Evolutionary conservation across 176 grass and related monocot genomes (phyloP), one percentile per base, ranked within the genome.

Genomic region (Oryza punctata): DNA sequence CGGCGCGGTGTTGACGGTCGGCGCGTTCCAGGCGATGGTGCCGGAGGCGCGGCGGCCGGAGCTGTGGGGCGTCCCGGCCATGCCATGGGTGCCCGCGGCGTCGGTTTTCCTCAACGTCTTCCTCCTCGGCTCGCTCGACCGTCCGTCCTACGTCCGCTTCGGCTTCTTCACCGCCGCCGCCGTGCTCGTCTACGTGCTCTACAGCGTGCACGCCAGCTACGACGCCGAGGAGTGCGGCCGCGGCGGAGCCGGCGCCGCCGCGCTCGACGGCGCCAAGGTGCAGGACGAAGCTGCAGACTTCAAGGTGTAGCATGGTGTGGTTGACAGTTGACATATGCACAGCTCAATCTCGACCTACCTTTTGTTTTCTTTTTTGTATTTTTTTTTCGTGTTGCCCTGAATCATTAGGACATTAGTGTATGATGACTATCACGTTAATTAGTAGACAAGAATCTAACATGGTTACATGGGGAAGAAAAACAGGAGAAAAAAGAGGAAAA

Each of bases 71-170:
- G 93, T 96, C 33, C 96, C 96, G 18, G 74, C 87, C 40, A 99
- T 99, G 96, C 96, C 96, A 3, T 99, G 96, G 93, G 78, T 94
- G 24, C 96, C 96, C 33, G 93, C 96, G 3, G 60, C 89, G 12
- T 99, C 96, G 27, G 85, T 96, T 12, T 99, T 96, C 77, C 85
- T 99, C 60, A 99, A 99, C 79, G 74, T 99, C 52, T 96, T 99
- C 85, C 75, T 99, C 61, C 90, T 99, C 27, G 96, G 91, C n/a
- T 89, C 85, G 21, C 81, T 99, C 4, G 87, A 89, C 60, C 69
- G 89, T 1, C 75, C 89, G 10, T 96, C 96, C 19, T 99, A 99
- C 81, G 57, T 89, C 18, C 85, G 96, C 12, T 99, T 99, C 60
- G 91, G 75, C 2, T 75, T 90, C 72, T 99, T 99, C 85, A 90